phyloP scores from a whole-genome alignment of 2,329 filamentous ascomycete genomes.

The Colletotrichum euphorbiae region DNA sequence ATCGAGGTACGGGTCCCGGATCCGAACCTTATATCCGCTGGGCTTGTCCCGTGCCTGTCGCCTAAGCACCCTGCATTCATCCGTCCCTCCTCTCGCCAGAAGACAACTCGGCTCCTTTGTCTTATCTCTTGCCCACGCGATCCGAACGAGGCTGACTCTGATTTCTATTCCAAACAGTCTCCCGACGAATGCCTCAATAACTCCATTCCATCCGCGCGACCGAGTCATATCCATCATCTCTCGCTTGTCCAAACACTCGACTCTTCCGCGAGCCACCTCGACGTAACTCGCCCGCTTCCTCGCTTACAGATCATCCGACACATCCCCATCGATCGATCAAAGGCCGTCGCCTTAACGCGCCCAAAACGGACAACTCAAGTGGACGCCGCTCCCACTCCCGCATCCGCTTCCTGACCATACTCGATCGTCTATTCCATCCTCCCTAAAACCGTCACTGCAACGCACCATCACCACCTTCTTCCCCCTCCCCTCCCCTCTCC shows the following conservation, averaged over 20 bases:
- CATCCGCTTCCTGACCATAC: slow-evolving; percentile 59
- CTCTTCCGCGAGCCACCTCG: slow-evolving; percentile 34
- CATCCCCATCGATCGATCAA: slow-evolving; percentile 36
- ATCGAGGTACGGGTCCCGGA: slow-evolving; percentile 31
- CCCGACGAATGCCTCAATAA: slow-evolving; percentile 30
- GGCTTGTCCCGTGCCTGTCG: slow-evolving; percentile 31
- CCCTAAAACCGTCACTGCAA: slow-evolving; percentile 52
- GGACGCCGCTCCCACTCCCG: slow-evolving; percentile 57
- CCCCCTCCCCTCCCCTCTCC: background rate
- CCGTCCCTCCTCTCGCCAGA: slow-evolving; percentile 28
- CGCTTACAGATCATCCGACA: slow-evolving; percentile 42
- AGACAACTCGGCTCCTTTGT: slow-evolving; percentile 13
- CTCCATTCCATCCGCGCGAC: slow-evolving; percentile 26
- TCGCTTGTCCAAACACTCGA: slow-evolving; percentile 17
- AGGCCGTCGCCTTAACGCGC: slow-evolving; percentile 50
- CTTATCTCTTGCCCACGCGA: slow-evolving; percentile 33
- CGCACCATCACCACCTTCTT: slow-evolving; percentile 17
- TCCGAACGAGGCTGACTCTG: slow-evolving; percentile 33
- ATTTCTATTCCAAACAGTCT: slow-evolving; percentile 5
- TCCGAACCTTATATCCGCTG: slow-evolving; percentile 23
- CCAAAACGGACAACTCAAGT: slow-evolving; percentile 64
- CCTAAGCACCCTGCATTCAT: slow-evolving; percentile 32
- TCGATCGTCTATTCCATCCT: slow-evolving; percentile 65
- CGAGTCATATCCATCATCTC: slow-evolving; percentile 1
- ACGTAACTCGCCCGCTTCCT: slow-evolving; percentile 35